These are phyloP conservation scores for Pisolithus thermaeus DNA, from an alignment of 1,284 basidiomycete species.

Conservation along the genomic window DNA sequence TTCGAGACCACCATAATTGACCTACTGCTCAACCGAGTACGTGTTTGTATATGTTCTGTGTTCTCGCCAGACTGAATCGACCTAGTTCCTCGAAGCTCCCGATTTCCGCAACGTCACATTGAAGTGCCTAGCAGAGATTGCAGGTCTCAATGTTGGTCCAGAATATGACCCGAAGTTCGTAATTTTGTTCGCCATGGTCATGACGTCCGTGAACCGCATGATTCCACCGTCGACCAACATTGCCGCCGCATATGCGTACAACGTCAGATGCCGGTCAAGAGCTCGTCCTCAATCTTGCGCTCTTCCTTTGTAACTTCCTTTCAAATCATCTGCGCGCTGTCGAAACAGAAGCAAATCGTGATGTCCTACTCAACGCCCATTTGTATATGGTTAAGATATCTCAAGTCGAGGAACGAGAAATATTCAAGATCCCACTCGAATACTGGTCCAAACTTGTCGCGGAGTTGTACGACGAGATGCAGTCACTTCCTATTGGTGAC, in stretches of 20 bases:
- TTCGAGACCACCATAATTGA: conserved; percentile 99
- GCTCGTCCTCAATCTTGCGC: conserved; percentile 92
- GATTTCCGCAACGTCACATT: conserved; percentile 98
- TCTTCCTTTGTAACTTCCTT: conserved; percentile 97
- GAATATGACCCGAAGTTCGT: conserved; percentile 99
- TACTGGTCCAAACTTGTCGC: conserved; percentile 99
- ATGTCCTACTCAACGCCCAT: conserved; percentile 94
- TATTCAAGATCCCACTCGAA: conserved; percentile 99
- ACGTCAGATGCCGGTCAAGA: conserved; percentile 94
- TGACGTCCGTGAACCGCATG: conserved; percentile 96
- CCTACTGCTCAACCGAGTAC: conserved; percentile 80
- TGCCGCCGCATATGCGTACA: conserved; percentile 85
- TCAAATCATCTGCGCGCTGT: conserved; percentile 88
- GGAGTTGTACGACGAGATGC: conserved; percentile 98
- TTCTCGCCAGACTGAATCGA: conserved; percentile 8
- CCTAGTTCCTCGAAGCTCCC: conserved; percentile 92
- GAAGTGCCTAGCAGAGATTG: conserved; percentile 98
- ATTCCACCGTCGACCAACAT: conserved; percentile 97
- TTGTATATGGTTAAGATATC: conserved; percentile 99
- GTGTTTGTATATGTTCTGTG: conserved; percentile 26
- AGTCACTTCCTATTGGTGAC: conserved; percentile 87
- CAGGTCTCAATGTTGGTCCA: conserved; percentile 88
- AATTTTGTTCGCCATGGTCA: conserved; percentile 96
- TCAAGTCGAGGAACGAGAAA: conserved; percentile 96
- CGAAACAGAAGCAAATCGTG: conserved; percentile 88